Conservation (phyloP, 2,329 filamentous ascomycete genomes). For the Paraphoma sp. region DNA sequence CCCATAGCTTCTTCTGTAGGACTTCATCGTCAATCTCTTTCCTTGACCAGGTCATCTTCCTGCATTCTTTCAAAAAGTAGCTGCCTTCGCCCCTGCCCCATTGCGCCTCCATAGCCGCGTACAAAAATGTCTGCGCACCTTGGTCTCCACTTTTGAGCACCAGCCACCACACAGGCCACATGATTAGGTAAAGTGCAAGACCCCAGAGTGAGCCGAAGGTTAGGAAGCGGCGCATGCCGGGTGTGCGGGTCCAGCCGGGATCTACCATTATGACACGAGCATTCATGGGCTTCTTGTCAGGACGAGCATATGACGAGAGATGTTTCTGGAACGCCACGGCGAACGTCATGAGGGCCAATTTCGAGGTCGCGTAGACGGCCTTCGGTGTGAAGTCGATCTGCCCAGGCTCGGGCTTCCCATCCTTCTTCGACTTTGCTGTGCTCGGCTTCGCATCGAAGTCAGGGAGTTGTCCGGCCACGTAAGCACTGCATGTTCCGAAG, state of each 20-base stretch:
- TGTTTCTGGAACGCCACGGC: slow-evolving; percentile 92
- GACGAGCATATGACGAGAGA: slow-evolving; percentile 80
- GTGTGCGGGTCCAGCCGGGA: slow-evolving; percentile 83
- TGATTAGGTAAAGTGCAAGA: slow-evolving; percentile 74
- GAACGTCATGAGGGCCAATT: slow-evolving; percentile 85
- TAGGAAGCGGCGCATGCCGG: slow-evolving; percentile 86
- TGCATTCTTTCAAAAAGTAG: slow-evolving; percentile 87
- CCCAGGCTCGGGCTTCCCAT: slow-evolving; percentile 21
- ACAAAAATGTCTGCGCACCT: slow-evolving; percentile 86
- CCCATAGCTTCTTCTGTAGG: slow-evolving; percentile 85
- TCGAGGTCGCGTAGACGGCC: slow-evolving; percentile 57
- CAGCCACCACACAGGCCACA: slow-evolving; percentile 85
- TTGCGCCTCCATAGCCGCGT: slow-evolving; percentile 81
- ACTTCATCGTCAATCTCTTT: slow-evolving; percentile 79
- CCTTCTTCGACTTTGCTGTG: slow-evolving; percentile 64
- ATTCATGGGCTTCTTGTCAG: slow-evolving; percentile 82
- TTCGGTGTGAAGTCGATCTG: slow-evolving; percentile 51
- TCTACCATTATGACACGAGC: slow-evolving; percentile 86
- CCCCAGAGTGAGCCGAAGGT: slow-evolving; percentile 84
- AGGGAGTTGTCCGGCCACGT: slow-evolving; percentile 77
- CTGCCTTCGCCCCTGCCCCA: slow-evolving; percentile 71
- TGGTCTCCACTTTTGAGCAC: slow-evolving; percentile 83
- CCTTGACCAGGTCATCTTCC: slow-evolving; percentile 73
- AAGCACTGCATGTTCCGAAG: slow-evolving; percentile 85
- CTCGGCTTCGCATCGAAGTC: slow-evolving; percentile 57